Base-by-base conservation (phyloP, 176 grass and related monocot species). In the Oryza longistaminata region DNA sequence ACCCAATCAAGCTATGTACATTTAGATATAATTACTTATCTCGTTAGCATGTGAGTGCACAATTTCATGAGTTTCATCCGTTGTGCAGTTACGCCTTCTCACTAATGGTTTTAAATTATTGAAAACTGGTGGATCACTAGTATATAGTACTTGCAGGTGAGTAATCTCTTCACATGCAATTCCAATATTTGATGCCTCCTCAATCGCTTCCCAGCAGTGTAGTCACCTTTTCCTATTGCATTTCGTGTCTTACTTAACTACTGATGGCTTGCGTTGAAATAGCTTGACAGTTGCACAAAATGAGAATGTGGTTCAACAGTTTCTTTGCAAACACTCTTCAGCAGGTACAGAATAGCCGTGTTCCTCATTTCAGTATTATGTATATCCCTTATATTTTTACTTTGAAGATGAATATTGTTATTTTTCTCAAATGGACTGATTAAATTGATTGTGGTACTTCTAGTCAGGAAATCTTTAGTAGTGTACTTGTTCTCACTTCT, bases 91-190 rank as follows among this genome's bases (percentile, higher is more conserved):
- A 60, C 42, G 44, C 53, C 91, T 98, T 77, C 89, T 98, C 46
- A 86, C 71, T 61, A 98, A 95, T 64, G 96, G 96, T 87, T 98
- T 98, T 87, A 94, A 43, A 90, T 86, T 98, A 77, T 80, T 95
- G 86, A 98, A 93, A 91, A 86, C 82, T 68, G 88, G 86, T 11
- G 96, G 96, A 74, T 93, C 91, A 46, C 90, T 98, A 46, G 83
- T 98, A 39, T 98, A 98, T 77, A 94, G 93, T 85, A 98, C 93
- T 73, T 98, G 91, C 50, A 98, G 96, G 96, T 98, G 75, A 68
- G 89, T 85, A 81, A 74, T 93, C 53, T 82, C 72, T 82, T 90
- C 34, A 52, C 68, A 49, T 66, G 31, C 7, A 17, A 71, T 19
- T 74, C 16, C 3, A 75, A 21, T 14, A 49, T 5, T 64, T 49